These are phyloP conservation scores for Nitzschia putrida DNA, from an alignment of 108 stramenopile species.

Conservation along the genomic window DNA sequence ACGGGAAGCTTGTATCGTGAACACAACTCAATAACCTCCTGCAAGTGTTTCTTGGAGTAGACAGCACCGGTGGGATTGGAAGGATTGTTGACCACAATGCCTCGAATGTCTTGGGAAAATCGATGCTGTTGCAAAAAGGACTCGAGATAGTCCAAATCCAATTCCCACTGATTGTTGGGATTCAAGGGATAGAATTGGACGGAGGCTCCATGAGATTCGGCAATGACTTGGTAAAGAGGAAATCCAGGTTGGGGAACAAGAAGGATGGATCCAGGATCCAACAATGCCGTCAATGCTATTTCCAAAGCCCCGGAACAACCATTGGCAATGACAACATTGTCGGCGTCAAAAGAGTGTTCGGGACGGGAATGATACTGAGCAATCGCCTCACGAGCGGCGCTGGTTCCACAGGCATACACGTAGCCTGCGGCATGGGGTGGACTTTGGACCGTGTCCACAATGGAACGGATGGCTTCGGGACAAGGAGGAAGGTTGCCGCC, in stretches of 20 bases:
- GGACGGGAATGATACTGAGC: slow-evolving; percentile 54
- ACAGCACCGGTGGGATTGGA: slow-evolving; percentile 92
- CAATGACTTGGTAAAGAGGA: slow-evolving; percentile 89
- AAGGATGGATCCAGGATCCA: slow-evolving; percentile 72
- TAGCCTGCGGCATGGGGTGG: slow-evolving; percentile 62
- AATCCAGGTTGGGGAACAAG: slow-evolving; percentile 89
- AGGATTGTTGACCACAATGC: slow-evolving; percentile 92
- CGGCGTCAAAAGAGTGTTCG: slow-evolving; percentile 43
- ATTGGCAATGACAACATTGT: slow-evolving; percentile 83
- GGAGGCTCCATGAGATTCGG: slow-evolving; percentile 76
- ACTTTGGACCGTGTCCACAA: slow-evolving; percentile 36
- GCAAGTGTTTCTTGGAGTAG: slow-evolving; percentile 70
- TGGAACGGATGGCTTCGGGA: slow-evolving; percentile 46
- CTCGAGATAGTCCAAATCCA: slow-evolving; percentile 78
- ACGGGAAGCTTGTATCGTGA: slow-evolving; percentile 65
- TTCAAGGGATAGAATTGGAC: slow-evolving; percentile 74
- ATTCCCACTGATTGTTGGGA: slow-evolving; percentile 75
- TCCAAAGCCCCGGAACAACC: slow-evolving; percentile 91
- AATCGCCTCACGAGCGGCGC: slow-evolving; percentile 72
- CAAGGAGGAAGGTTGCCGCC: slow-evolving; percentile 22
- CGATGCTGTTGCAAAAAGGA: neutral
- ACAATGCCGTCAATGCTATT: slow-evolving; percentile 67
- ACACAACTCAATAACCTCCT: slow-evolving; percentile 59
- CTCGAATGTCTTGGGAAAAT: slow-evolving; percentile 35
- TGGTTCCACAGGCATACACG: slow-evolving; percentile 73